Base-by-base conservation (phyloP, 2,329 filamentous ascomycete genomes). In the Trichoderma sp. region DNA sequence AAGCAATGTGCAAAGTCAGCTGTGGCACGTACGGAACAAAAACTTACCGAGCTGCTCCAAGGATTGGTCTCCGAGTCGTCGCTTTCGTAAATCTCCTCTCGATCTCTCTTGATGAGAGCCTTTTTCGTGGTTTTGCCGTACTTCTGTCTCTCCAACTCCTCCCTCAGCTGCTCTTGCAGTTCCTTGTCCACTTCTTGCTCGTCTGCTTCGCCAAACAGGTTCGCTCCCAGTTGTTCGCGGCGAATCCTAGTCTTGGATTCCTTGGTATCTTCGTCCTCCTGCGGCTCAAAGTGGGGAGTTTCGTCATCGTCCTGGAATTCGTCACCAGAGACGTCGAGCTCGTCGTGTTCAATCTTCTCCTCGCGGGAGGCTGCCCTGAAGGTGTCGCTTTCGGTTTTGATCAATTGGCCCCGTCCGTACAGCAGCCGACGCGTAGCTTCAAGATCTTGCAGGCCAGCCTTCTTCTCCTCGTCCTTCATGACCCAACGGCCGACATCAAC, bases 221-320 rank as follows among this genome's bases (percentile, higher is more conserved):
- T 96, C 9, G 94, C 94, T 60, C 88, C 88, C n/a, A 96, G 82
- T 75, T 96, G 93, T 72, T 93, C 90, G 65, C 89, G 86, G 69
- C 90, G 91, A 69, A 93, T 88, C 60, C 89, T 82, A 15, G 89
- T 88, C 68, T 90, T 88, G 0, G 89, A 83, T 19, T 90, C 86
- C 72, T 92, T 92, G 15, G 83, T 79, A 57, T 93, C 91, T 69
- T 97, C 93, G 67, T 96, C 92, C 57, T 93, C 88, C 59, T 95
- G 91, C 17, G 81, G 82, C 70, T 95, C 92, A 59, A 92, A 85
- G 48, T 90, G 85, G 2, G 87, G 84, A 24, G 90, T 87, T 74
- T 96, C 92, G 72, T 96, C 92, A 71, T 96, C 92, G 72, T 96
- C 91, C 70, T 93, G 91, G 73, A 97, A 97, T 71, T 91, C 88